Evolutionary conservation across 345 rosid species (phyloP), one percentile per base, ranked within the genome.

Genomic region (Populus simonii): DNA sequence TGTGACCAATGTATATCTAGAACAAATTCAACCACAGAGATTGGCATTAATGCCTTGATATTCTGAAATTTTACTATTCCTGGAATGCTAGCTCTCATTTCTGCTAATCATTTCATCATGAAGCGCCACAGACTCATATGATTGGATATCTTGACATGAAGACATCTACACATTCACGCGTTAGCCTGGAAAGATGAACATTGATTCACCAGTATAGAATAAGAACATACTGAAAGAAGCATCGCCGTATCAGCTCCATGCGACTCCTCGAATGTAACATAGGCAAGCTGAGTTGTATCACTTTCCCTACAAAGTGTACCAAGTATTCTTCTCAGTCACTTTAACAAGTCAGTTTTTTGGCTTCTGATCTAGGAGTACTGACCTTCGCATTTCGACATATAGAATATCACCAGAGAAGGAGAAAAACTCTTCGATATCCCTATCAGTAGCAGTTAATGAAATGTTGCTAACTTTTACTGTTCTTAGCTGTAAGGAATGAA

Each of bases 401-500:
- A 80, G 82, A 53, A 93, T 87, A 68, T 93, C 95, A 15, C 98
- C 98, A 15, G 97, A 90, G 83, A 90, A 90, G 35, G 97, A 93
- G 82, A 93, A 93, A 80, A 93, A 93, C 85, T 90, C 98, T 81
- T 86, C 83, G 79, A 93, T 86, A 72, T 90, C 97, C 63, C 81
- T 78, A 55, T 89, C 92, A 9, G 92, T 83, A 66, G 98, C 98
- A 79, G 90, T 86, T 0, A 92, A 80, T 41, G 98, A 93, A 77
- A 93, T 51, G 79, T 87, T 89, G 82, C 85, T 83, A 18, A 87
- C 88, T 86, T 80, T 80, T 20, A 89, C 69, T 53, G 92, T 89
- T 75, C 70, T 86, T 63, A 83, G 72, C 92, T 89, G 82, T 51
- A 74, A 72, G 59, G 74, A 63, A 8, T 62, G 13, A 76, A 27